Evolutionary conservation across 1,284 basidiomycete species (phyloP).

Genomic region (Polyporus tsugae): DNA sequence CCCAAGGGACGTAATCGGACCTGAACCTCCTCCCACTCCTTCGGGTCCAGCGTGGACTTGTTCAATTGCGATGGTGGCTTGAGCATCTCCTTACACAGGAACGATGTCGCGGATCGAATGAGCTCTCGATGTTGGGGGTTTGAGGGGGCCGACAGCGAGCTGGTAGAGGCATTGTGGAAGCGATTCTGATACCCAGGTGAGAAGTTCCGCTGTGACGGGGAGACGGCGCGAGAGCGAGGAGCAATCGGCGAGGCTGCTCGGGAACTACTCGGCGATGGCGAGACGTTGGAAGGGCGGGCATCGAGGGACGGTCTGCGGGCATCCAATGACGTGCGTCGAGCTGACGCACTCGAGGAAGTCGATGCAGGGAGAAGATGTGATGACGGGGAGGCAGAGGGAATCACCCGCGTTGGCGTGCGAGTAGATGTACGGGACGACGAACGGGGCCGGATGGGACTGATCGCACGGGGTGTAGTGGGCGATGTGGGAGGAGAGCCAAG

Average conservation of each 20-base stretch:
- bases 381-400: conserved; percentile 46
- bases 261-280: conserved; percentile 36
- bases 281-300: conserved; percentile 11
- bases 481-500: conserved; percentile 36
- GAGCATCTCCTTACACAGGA: conserved; percentile 71
- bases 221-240: conserved; percentile 44
- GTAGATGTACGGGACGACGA: conserved; percentile 41
- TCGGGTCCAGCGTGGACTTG: conserved; percentile 53
- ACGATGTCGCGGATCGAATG: conserved; percentile 64
- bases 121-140: conserved; percentile 69
- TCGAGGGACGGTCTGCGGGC: conserved; percentile 17
- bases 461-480: conserved; percentile 47
- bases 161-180: conserved; percentile 58
- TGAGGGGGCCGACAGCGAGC: conserved; percentile 51
- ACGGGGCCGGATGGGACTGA: conserved; percentile 51
- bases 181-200: conserved; percentile 52
- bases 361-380: conserved; percentile 46
- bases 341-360: conserved; percentile 40
- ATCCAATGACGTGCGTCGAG: conserved; percentile 46
- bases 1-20: conserved; percentile 64
- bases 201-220: conserved; percentile 52
- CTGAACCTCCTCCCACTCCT: conserved; percentile 80
- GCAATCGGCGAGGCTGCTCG: conserved; percentile 40
- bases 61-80: conserved; percentile 62
- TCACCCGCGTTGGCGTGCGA: conserved; percentile 39